Base-by-base conservation (phyloP, 495 filamentous ascomycete species). In the Aspergillus carlsbadensis region DNA sequence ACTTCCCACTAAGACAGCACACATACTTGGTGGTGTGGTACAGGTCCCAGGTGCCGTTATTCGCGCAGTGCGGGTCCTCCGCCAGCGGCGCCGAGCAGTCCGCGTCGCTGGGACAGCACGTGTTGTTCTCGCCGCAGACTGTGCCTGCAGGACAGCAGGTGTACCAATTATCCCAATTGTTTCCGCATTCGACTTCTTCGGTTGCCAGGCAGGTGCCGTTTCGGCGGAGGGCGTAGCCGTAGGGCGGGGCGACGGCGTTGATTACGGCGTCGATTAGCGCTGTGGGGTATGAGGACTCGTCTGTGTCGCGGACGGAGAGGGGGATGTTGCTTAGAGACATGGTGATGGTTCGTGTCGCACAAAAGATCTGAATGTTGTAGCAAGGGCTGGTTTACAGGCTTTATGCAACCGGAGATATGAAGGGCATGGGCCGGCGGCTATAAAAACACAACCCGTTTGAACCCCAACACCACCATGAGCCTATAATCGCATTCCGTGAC, bases 11-110 rank as follows among this genome's bases (percentile, higher is more conserved):
- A 3, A 14, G 8, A 15, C 46, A 49, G 33, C 46, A 49, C 1
- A 36, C n/a, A n/a, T 49, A 49, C 3, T 17, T 17, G 15, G 13
- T n/a, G 1, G 2, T 13, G 3, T 49, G 4, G 46, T 49, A 49
- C 17, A 49, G 17, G 13, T 49, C 46, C 46, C 46, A 49, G 31
- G 46, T 49, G 6, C 15, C 46, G 33, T 36, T 49, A 7, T 49
- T 49, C 11, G 46, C 46, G 46, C 46, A 49, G 46, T 49, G 46
- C 31, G 46, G 46, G 18, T 49, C 33, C 11, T 10, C 10, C 33
- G 11, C 10, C 7, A 49, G 36, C 15, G 6, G 14, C 31, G 31
- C 46, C 0, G 46, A 35, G 46, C 46, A 49, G 17, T 22, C 26
- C 1, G 46, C 18, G 33, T 17, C 10, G 17, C 31, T 49, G 17